Base-by-base conservation (phyloP, 768 basidiomycete genomes). In the Sutorius australiensis region DNA sequence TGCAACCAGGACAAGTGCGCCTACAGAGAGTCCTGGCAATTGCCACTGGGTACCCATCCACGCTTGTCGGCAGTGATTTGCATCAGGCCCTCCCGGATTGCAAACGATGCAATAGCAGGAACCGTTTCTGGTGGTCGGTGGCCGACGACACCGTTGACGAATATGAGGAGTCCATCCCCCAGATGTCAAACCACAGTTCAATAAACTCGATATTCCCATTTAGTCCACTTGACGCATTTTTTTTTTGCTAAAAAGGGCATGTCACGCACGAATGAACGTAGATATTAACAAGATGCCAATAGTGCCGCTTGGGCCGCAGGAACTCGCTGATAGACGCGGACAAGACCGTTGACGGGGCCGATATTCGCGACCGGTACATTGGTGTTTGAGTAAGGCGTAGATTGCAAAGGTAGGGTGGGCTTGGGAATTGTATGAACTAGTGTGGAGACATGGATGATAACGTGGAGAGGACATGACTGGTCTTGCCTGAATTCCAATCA, bases 1-100 rank as follows among this genome's bases (percentile, higher is more conserved):
- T 28, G 34, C 50, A 34, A 37, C 34, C 30, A 27, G 31, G 11
- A 28, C 16, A 27, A 24, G 41, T 53, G 33, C 37, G 61, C 70
- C 24, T 54, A 75, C 73, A 17, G 66, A 17, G 66, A 60, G 50
- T 77, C 73, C 58, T 69, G 63, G 70, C 75, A 78, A 57, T 77
- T 68, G 21, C 70, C 72, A 19, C 64, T 59, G 3, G 76, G 75
- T 1, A 83, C 83, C 51, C 72, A 79, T 41, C 63, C 76, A 61
- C 91, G 94, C 69, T 92, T 94, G 57, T 89, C 88, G 37, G 68
- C 63, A 16, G 87, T 87, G 57, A 94, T 76, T 67, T 94, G 91
- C 91, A 93, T 93, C 48, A 93, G 71, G 31, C 90, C 92, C 62
- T 89, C 94, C 67, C 95, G 92, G 85, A 95, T 86, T 31, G 92